Conservation (phyloP, 2,329 filamentous ascomycete species). For the Apiospora arundinis region DNA sequence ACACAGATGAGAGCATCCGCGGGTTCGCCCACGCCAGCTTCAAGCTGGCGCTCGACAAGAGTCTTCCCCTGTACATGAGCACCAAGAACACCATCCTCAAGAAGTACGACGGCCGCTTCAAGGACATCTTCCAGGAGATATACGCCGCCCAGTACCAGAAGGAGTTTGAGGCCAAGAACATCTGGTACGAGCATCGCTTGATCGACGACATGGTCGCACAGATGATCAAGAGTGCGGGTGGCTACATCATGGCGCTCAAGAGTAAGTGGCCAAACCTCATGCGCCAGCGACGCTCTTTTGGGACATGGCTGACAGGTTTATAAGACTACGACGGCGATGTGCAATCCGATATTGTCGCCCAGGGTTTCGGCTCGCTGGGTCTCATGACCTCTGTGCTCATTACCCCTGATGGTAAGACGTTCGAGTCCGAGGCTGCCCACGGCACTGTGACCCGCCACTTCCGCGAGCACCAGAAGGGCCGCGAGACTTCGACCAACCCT, state of each 20-base stretch:
- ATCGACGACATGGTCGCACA: constrained; percentile 99
- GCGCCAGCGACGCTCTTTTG: not conserved
- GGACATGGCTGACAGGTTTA: not conserved
- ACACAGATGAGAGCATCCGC: constrained; percentile 93
- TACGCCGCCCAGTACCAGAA: constrained; percentile 88
- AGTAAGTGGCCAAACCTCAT: constrained; percentile 63
- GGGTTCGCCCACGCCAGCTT: constrained; percentile 97
- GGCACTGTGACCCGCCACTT: constrained; percentile 98
- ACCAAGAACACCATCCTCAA: constrained; percentile 99
- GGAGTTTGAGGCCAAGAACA: constrained; percentile 87
- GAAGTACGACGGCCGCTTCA: constrained; percentile 98
- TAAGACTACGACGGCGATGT: constrained; percentile 98
- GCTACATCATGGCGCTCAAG: constrained; percentile 98
- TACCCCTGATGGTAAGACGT: constrained; percentile 95
- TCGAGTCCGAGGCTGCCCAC: constrained; percentile 97
- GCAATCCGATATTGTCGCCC: constrained; percentile 96
- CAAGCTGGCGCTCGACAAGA: constrained; percentile 90
- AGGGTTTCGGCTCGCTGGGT: constrained; percentile 96
- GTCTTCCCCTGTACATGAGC: constrained; percentile 97
- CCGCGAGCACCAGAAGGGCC: constrained; percentile 98
- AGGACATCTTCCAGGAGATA: constrained; percentile 98
- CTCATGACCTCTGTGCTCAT: constrained; percentile 98
- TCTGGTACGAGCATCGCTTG: constrained; percentile 99
- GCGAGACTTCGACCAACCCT: constrained; percentile 96
- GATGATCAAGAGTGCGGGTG: constrained; percentile 99